Base-by-base conservation (phyloP, 2,329 filamentous ascomycete species). In the Calonectria ilicicola region DNA sequence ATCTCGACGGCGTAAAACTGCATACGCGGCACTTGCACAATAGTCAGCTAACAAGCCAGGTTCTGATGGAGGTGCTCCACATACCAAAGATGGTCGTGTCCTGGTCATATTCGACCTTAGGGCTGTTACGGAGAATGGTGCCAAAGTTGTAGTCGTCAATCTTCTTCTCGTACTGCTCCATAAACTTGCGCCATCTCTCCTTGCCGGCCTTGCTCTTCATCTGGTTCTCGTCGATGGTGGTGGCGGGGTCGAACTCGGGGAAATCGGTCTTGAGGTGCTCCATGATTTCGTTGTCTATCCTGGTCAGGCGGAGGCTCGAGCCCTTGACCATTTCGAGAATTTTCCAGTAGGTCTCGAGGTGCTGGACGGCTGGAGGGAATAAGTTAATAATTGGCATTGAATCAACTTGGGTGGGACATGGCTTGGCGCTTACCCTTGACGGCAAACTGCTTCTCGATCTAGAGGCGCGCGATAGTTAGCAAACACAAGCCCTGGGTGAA, bases 391-490 rank as follows among this genome's bases (percentile, higher is more conserved):
- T 44, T 19, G 35, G 26, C 17, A 29, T 17, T 23, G 1, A n/a
- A 1, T 40, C 3, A 7, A 47, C 2, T 1, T 17, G 17, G 23
- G 19, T 27, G 42, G 15, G 21, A 7, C 17, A 32, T 19, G 10
- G 27, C n/a, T 5, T 19, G 15, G 49, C 21, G 17, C 56, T 56
- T 81, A 95, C 94, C 94, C 89, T 98, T 98, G 80, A 99, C 97
- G 35, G 97, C 97, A 81, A 99, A 99, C 85, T 98, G 97, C 90
- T 98, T 98, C 90, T 99, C 97, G 83, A 99, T 98, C 94, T 98
- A 23, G 8, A 44, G 9, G 23, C 21, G 4, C 21, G 4, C 26
- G 35, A 35, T n/a, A 14, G 58, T 73, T 27, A 72, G 72, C 65
- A 44, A 72, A 64, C 38, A 17, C 9, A 19, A 26, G 9, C 46